Conservation (phyloP, 805 yeast genomes). For the Monosporozyma aerobia region DNA sequence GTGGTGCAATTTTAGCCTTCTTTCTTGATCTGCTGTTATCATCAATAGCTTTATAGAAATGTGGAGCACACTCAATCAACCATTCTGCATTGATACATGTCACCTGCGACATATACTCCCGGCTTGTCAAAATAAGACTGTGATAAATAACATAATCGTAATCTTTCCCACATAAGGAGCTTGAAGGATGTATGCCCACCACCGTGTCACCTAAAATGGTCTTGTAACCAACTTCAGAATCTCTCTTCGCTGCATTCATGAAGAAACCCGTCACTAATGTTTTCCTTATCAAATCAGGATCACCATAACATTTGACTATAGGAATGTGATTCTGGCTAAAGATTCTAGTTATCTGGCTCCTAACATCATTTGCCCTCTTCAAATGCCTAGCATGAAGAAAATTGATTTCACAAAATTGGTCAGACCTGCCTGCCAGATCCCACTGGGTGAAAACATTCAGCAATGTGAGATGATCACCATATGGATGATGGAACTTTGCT, state of each 20-base stretch:
- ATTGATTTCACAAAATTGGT: conserved; percentile 34
- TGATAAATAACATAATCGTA: conserved; percentile 80
- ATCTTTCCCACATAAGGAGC: conserved; percentile 49
- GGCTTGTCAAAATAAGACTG: conserved; percentile 69
- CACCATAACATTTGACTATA: conserved; percentile 43
- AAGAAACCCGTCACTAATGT: conserved; percentile 62
- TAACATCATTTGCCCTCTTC: conserved; percentile 69
- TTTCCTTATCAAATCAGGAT: conserved; percentile 48
- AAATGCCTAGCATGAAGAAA: conserved; percentile 74
- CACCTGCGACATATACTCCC: conserved; percentile 87
- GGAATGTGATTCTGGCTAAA: conserved; percentile 42
- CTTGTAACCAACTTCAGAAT: conserved; percentile 67
- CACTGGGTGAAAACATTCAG: conserved; percentile 74
- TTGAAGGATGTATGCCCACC: conserved; percentile 82
- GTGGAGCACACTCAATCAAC: conserved; percentile 63
- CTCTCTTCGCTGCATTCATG: conserved; percentile 56
- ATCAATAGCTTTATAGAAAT: conserved; percentile 59
- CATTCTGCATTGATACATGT: conserved; percentile 76
- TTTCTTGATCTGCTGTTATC: conserved; percentile 44
- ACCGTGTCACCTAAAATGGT: conserved; percentile 61
- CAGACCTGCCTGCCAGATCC: conserved; percentile 50
- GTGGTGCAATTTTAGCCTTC: conserved; percentile 62
- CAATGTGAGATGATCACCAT: conserved; percentile 77
- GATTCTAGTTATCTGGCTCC: conserved; percentile 54
- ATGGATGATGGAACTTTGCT: conserved; percentile 61